These are phyloP conservation scores for Anthostomella pinea DNA, from an alignment of 2,329 filamentous ascomycete species.

Conservation along the genomic window DNA sequence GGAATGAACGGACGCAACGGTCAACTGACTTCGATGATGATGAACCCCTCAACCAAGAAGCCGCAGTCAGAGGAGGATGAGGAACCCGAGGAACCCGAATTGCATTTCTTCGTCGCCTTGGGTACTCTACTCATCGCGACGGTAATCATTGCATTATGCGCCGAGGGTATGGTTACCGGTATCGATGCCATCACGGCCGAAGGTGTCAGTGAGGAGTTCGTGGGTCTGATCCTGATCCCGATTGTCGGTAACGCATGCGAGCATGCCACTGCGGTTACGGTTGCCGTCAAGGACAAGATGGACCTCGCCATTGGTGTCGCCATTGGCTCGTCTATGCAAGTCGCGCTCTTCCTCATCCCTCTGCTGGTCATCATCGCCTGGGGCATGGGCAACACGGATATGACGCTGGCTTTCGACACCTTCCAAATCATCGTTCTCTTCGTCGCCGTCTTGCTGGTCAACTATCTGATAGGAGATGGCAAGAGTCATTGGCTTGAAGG, in stretches of 20 bases:
- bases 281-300: slow-evolving; percentile 83
- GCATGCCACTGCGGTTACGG: slow-evolving; percentile 76
- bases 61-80: slow-evolving; percentile 58
- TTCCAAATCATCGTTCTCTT: slow-evolving; percentile 88
- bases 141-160: slow-evolving; percentile 75
- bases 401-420: slow-evolving; percentile 81
- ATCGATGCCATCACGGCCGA: slow-evolving; percentile 65
- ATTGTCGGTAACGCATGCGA: slow-evolving; percentile 84
- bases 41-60: slow-evolving; percentile 35
- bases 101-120: slow-evolving; percentile 70
- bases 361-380: slow-evolving; percentile 75
- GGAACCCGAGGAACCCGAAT: slow-evolving; percentile 70
- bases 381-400: slow-evolving; percentile 67
- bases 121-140: slow-evolving; percentile 70
- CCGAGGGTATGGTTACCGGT: slow-evolving; percentile 73
- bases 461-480: slow-evolving; percentile 81
- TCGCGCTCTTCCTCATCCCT: slow-evolving; percentile 75
- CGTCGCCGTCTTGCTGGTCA: slow-evolving; percentile 78
- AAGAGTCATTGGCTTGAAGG: slow-evolving; percentile 83
- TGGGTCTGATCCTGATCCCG: slow-evolving; percentile 75
- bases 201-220: slow-evolving; percentile 69
- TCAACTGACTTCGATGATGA: slow-evolving; percentile 44
- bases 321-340: slow-evolving; percentile 77
- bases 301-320: slow-evolving; percentile 78
- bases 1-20: slow-evolving; percentile 33